These are phyloP conservation scores for Sphagnum tenellum DNA, from an alignment of 225 moss, liverwort and hornwort genomes.

Conservation along the genomic window DNA sequence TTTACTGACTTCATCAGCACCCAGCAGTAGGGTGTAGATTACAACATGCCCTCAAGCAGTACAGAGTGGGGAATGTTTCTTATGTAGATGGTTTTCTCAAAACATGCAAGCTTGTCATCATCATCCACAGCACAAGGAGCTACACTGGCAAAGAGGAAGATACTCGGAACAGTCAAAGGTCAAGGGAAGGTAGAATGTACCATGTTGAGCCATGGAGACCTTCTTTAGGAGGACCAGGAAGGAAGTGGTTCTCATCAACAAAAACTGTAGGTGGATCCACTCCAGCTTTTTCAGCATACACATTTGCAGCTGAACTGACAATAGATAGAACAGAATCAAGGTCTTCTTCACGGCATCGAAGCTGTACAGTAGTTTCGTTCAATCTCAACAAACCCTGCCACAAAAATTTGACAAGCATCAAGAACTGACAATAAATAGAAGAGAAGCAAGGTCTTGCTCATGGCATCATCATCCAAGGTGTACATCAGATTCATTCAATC, in stretches of 20 bases:
- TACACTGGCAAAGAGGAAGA: no score
- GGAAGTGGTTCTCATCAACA: slow-evolving; percentile 54
- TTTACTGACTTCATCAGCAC: no score
- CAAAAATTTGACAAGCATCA: no score
- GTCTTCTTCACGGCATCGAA: slow-evolving; percentile 70
- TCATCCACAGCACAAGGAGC: neutral
- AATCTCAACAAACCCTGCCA: slow-evolving; percentile 52
- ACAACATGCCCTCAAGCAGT: neutral
- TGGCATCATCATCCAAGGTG: no score
- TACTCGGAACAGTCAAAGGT: neutral
- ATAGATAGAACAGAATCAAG: slow-evolving; percentile 41
- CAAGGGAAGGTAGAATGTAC: slow-evolving; percentile 4
- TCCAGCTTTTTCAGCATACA: slow-evolving; percentile 34
- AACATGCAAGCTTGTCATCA: no score
- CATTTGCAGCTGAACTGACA: slow-evolving; percentile 40
- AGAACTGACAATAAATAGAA: no score
- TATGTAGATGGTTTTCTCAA: no score
- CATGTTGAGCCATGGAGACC: slow-evolving; percentile 56
- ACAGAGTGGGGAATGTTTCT: neutral
- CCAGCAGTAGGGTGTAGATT: no score
- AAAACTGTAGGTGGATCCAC: slow-evolving; percentile 42
- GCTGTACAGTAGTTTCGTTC: slow-evolving; percentile 55
- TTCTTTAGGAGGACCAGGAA: slow-evolving; percentile 62
- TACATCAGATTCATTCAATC: neutral
- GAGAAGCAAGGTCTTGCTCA: no score